These are phyloP conservation scores for Helotiales sp. DNA, from an alignment of 2,329 filamentous ascomycete species.

Conservation along the genomic window DNA sequence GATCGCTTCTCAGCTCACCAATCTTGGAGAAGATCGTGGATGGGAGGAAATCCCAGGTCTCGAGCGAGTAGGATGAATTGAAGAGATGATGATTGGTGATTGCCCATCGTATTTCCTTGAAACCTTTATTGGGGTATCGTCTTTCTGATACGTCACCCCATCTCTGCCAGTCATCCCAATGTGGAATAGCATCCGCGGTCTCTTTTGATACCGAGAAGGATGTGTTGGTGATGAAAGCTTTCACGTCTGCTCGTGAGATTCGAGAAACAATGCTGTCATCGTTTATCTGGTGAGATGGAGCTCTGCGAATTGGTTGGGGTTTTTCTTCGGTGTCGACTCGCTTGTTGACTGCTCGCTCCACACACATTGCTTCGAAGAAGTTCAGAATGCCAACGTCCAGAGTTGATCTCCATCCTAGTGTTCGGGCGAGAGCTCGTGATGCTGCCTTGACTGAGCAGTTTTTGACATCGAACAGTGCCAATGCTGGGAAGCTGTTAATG, in stretches of 20 bases:
- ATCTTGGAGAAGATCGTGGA: slow-evolving; percentile 33
- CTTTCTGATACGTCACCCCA: background rate
- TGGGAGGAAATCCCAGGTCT: slow-evolving; percentile 37
- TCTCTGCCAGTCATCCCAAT: background rate
- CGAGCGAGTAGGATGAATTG: background rate
- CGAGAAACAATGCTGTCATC: slow-evolving; percentile 29
- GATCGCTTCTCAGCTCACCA: slow-evolving; percentile 40
- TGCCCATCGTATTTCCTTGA: background rate
- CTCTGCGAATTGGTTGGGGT: slow-evolving; percentile 15
- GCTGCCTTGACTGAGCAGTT: slow-evolving; percentile 32
- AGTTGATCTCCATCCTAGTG: slow-evolving; percentile 35
- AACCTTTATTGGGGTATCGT: background rate
- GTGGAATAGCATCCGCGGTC: background rate
- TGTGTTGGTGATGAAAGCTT: slow-evolving; percentile 25
- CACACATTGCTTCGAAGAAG: slow-evolving; percentile 35
- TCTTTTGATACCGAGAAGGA: background rate
- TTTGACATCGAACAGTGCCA: slow-evolving; percentile 41
- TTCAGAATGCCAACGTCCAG: slow-evolving; percentile 25
- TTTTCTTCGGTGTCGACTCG: slow-evolving; percentile 14
- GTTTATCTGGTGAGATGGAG: slow-evolving; percentile 21
- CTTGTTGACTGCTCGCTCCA: slow-evolving; percentile 28
- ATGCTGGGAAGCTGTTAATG: slow-evolving; percentile 40
- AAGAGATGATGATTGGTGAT: background rate
- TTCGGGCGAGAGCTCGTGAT: slow-evolving; percentile 17
- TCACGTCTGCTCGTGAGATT: slow-evolving; percentile 28